Conservation (phyloP, 192 early-diverging fungal species). For the Glomus cerebriforme region DNA sequence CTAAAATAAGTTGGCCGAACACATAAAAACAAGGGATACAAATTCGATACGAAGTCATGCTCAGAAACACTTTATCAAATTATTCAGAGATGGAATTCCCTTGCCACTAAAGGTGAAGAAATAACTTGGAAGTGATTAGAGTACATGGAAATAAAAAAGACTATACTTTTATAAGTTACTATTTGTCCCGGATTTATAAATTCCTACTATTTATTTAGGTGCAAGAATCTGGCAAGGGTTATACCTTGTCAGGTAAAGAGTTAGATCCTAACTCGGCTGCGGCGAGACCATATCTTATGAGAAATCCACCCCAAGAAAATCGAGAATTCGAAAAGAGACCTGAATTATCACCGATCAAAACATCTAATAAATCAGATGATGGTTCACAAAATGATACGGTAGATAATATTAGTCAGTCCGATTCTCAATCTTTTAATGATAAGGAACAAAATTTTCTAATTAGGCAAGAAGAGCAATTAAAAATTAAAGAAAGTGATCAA, state of each 20-base stretch:
- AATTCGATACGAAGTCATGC: conserved; percentile 88
- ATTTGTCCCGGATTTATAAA: conserved; percentile 30
- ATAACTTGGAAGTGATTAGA: conserved; percentile 70
- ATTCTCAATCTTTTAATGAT: not conserved
- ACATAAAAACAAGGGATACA: conserved; percentile 77
- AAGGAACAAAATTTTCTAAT: not conserved
- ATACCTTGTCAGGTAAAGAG: conserved; percentile 83
- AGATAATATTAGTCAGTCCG: not conserved
- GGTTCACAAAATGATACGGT: not conserved
- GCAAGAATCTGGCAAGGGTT: conserved; percentile 66
- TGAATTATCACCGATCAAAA: not conserved
- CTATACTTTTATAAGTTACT: conserved; percentile 12
- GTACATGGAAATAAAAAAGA: conserved; percentile 27
- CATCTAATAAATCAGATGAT: not conserved
- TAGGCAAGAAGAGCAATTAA: not conserved
- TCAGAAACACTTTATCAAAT: conserved; percentile 91
- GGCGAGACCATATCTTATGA: conserved; percentile 68
- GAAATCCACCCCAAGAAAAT: not conserved
- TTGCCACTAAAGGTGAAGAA: conserved; percentile 85
- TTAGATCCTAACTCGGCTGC: conserved; percentile 88
- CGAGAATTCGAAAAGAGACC: not conserved
- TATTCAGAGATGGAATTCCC: conserved; percentile 79
- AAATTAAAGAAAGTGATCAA: not conserved
- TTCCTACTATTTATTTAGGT: conserved; percentile 31
- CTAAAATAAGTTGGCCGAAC: conserved; percentile 54